phyloP scores from a whole-genome alignment of 2,329 filamentous ascomycete genomes.

The Aspergillus sp. region DNA sequence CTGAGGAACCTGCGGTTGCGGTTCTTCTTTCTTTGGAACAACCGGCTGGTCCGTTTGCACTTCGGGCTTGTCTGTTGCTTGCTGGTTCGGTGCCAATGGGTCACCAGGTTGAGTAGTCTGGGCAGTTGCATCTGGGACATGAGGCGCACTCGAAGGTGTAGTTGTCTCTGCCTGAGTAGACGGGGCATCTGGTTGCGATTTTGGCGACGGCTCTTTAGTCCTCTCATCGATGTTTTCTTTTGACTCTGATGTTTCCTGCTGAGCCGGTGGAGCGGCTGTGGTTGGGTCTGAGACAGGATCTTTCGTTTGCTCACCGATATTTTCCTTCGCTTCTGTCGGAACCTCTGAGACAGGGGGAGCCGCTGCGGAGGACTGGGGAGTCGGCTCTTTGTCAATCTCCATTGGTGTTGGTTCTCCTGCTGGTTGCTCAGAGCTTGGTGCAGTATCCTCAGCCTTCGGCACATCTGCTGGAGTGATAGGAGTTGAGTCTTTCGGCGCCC shows the following conservation, averaged over 20 bases:
- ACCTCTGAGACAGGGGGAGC: not conserved
- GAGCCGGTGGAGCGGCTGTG: constrained; percentile 3
- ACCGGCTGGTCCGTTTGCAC: constrained; percentile 16
- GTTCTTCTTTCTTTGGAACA: constrained; percentile 15
- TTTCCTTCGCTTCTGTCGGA: not conserved
- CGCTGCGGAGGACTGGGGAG: not conserved
- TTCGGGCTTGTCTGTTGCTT: constrained; percentile 12
- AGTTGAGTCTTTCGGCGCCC: constrained; percentile 1
- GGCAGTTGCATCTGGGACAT: constrained; percentile 1
- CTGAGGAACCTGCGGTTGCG: constrained; percentile 24
- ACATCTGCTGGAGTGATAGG: not conserved
- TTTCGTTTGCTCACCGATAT: not conserved
- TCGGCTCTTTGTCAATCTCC: not conserved
- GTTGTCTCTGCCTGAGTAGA: not conserved
- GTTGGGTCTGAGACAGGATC: constrained; percentile 3
- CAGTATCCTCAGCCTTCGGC: not conserved
- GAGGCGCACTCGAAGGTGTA: constrained; percentile 1
- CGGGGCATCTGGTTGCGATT: not conserved
- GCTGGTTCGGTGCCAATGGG: not conserved
- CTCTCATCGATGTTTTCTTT: not conserved
- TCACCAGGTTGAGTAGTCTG: constrained; percentile 4
- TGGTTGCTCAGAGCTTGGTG: not conserved
- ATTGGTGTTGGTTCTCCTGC: not conserved
- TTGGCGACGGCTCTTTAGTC: not conserved
- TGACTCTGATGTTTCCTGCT: constrained; percentile 1